Evolutionary conservation across 352 stramenopile genomes (phyloP).

Genomic region (Peronospora destructor): DNA sequence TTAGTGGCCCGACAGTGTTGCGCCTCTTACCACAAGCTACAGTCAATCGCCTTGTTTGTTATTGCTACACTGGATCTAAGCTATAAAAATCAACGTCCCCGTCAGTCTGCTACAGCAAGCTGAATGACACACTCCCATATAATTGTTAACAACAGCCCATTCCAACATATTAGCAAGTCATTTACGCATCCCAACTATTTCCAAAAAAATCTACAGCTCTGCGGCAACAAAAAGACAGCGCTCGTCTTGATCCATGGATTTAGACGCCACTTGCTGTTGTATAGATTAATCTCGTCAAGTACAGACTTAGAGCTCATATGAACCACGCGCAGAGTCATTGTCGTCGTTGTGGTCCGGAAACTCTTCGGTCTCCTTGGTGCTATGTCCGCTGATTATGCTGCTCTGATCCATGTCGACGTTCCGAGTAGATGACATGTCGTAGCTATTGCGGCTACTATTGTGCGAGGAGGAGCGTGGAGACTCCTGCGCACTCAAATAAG

Average conservation of each 20-base stretch:
- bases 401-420: constrained; percentile 46
- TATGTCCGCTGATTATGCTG: constrained; percentile 63
- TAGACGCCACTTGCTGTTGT: constrained; percentile 13
- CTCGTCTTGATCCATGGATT: constrained; percentile 13
- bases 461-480: constrained; percentile 36
- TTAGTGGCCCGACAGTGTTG: neutral
- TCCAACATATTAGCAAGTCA: constrained; percentile 17
- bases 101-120: constrained; percentile 7
- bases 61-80: too few species aligned
- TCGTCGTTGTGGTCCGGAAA: constrained; percentile 72
- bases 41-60: neutral
- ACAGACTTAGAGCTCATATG: constrained; percentile 63
- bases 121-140: constrained; percentile 23
- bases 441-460: constrained; percentile 60
- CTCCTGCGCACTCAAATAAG: constrained; percentile 51
- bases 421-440: constrained; percentile 32
- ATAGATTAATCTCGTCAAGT: constrained; percentile 17
- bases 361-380: constrained; percentile 57
- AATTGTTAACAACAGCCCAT: constrained; percentile 14
- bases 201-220: constrained; percentile 14
- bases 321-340: constrained; percentile 58
- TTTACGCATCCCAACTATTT: constrained; percentile 27
- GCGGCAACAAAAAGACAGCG: constrained; percentile 18
- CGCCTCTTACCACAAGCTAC: neutral
- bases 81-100: constrained; percentile 11